Evolutionary conservation across 768 basidiomycete species (phyloP), one percentile per base, ranked within the genome.

Genomic region (Tephrocybe sp.): DNA sequence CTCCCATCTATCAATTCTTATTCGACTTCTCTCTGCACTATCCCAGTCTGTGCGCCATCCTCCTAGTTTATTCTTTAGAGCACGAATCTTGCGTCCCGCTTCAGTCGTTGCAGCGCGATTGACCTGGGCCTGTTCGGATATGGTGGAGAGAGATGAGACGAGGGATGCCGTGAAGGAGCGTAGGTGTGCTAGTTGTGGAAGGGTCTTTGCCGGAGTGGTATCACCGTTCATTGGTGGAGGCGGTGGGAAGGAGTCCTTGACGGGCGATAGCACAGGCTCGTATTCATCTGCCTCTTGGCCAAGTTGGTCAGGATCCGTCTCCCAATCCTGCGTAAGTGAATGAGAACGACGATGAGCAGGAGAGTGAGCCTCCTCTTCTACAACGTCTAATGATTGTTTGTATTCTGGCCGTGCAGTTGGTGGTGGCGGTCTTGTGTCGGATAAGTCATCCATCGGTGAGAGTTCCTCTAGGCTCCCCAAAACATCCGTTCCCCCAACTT

Each of bases 71-170:
- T 92, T 92, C 71, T 89, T 90, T 54, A 92, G 68, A 12, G 88
- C 87, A 43, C 92, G 85, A 36, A 95, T 84, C 68, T 89, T 92
- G 34, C 92, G 79, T 40, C 89, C 90, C 0, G 91, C 87, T 51
- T 95, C 92, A 1, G 90, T 84, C 9, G 89, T 86, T 4, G 85
- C 87, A 1, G 88, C 92, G 9, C 85, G 83, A 60, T 92, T 91
- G 44, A 92, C 89, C 64, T 95, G 92, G 12, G 90, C 87, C 53
- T 92, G 89, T 60, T 95, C 92, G 20, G 87, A 90, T 56, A 93
- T 82, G 31, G 83, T 80, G 2, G 84, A 78, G 39, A 95, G 77
- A 10, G 89, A 87, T 19, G 84, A 71, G 40, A 87, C 83, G 45
- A 93, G 79, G 8, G 89, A 86, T 8, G 83, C 66, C 0, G 92